Conservation (phyloP, 441 rosid species). For the Capsella rubella region DNA sequence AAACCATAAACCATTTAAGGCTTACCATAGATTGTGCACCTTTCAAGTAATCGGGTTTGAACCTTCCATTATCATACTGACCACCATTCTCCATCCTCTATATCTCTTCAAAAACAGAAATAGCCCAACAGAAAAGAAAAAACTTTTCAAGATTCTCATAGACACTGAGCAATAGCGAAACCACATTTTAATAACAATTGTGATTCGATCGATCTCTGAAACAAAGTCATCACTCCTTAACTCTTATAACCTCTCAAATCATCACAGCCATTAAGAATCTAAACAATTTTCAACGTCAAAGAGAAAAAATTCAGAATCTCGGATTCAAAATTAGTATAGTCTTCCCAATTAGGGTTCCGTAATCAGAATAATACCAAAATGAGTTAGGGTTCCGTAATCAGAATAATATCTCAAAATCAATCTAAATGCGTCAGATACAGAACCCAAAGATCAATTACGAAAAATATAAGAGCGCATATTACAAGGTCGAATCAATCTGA, state of each 20-base stretch:
- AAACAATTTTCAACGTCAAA: not conserved
- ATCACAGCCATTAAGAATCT: slow-evolving; percentile 7
- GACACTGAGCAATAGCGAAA: slow-evolving; percentile 19
- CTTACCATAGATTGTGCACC: slow-evolving; percentile 60
- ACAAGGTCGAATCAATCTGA: not conserved
- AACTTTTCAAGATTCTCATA: slow-evolving; percentile 14
- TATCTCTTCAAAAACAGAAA: slow-evolving; percentile 10
- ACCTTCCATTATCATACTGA: slow-evolving; percentile 66
- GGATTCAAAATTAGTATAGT: not conserved
- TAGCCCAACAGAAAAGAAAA: not conserved
- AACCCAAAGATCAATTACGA: not conserved
- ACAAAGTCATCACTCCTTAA: slow-evolving; percentile 11
- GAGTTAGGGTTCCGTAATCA: slow-evolving; percentile 27
- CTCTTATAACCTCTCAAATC: slow-evolving; percentile 10
- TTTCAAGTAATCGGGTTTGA: slow-evolving; percentile 67
- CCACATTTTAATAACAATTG: slow-evolving; percentile 1
- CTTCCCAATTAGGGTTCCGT: slow-evolving; percentile 27
- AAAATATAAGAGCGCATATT: not conserved
- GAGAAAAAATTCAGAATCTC: not conserved
- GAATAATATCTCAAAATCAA: slow-evolving; percentile 6
- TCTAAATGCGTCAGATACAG: slow-evolving; percentile 13
- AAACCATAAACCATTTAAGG: not conserved
- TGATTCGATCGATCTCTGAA: slow-evolving; percentile 16
- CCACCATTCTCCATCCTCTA: slow-evolving; percentile 65
- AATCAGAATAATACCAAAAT: not conserved